Evolutionary conservation across 1,139 yeast species (phyloP), one percentile per base, ranked within the genome.

Genomic region (Diutina ranongensis): DNA sequence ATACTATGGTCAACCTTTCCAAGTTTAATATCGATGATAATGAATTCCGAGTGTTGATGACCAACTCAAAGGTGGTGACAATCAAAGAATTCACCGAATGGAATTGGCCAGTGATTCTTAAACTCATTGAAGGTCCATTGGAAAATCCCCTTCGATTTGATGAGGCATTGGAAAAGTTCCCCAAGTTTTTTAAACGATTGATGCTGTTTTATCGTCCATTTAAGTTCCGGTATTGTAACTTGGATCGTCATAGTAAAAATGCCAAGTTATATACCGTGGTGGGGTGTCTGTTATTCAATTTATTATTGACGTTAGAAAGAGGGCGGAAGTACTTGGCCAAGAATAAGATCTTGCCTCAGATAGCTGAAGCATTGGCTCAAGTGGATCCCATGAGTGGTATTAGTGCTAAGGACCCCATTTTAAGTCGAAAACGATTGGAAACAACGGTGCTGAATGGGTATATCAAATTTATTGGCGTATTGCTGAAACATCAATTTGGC

Each of bases 131-230:
- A 52, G 96, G 97, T 0, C 95, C 97, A 0, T 63, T 92, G 21
- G 61, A 77, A 48, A 83, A 79, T 54, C 83, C 87, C 0, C 75
- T 71, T 51, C 65, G 88, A 44, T 70, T 94, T 46, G 95, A 87
- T 31, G 98, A 92, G 50, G 67, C 84, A 0, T 68, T 80, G 35
- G 83, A 76, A 52, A 83, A 85, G 9, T 83, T 60, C 45, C 74
- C 97, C 0, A 89, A 88, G 56, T 87, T 92, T 55, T 72, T 89
- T 60, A 89, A 92, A 57, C 67, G 97, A 47, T 61, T 92, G 31
- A 63, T 89, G 55, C 84, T 95, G 2, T 94, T 92, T 58, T 92
- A 81, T 58, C 71, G 97, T 45, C 98, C 99, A 0, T 83, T 89
- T 63, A 88, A 92, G 60, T 80, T 81, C 56, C 65, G 96, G 48